Conservation (phyloP, 208 protist genomes). For the Acanthamoeba lenticulata region DNA sequence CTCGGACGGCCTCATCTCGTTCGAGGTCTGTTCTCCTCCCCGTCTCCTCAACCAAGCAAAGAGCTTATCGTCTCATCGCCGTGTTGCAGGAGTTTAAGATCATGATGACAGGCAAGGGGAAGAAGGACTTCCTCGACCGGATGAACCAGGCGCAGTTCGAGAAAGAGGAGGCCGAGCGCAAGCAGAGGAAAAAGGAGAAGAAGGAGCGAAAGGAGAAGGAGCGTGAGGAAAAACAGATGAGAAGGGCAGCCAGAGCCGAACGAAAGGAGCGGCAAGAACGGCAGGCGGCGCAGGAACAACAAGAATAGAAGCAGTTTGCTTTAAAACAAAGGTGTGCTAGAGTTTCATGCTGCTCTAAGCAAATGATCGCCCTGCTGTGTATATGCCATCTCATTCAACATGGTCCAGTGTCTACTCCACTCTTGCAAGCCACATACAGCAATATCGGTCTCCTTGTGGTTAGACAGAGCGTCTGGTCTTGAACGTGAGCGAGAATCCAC, state of each 20-base stretch:
- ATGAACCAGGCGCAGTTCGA: background rate
- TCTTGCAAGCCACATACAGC: too few species aligned
- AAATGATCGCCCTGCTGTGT: too few species aligned
- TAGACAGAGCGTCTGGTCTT: too few species aligned
- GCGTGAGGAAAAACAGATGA: background rate
- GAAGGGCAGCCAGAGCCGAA: background rate
- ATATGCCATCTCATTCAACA: too few species aligned
- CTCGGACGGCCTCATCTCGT: background rate
- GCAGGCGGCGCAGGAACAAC: background rate
- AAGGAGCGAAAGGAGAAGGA: background rate
- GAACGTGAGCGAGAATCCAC: too few species aligned
- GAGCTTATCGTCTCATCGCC: background rate
- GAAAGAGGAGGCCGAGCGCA: background rate
- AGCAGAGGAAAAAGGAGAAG: background rate
- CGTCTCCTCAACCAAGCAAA: background rate
- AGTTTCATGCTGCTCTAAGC: too few species aligned
- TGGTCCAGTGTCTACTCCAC: too few species aligned
- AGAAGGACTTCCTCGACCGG: background rate
- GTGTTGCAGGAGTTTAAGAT: slow-evolving; percentile 15
- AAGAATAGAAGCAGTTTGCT: background rate
- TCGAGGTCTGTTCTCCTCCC: background rate
- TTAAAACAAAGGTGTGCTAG: background rate
- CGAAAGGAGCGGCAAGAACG: background rate
- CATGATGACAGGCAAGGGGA: slow-evolving; percentile 32
- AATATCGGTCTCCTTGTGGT: too few species aligned